A percentile compares a stretch with the other conserved stretches of the same genome.
Evolutionary conservation across 2,329 filamentous ascomycete genomes (phyloP).

Genomic region (Diaporthe destruens): DNA sequence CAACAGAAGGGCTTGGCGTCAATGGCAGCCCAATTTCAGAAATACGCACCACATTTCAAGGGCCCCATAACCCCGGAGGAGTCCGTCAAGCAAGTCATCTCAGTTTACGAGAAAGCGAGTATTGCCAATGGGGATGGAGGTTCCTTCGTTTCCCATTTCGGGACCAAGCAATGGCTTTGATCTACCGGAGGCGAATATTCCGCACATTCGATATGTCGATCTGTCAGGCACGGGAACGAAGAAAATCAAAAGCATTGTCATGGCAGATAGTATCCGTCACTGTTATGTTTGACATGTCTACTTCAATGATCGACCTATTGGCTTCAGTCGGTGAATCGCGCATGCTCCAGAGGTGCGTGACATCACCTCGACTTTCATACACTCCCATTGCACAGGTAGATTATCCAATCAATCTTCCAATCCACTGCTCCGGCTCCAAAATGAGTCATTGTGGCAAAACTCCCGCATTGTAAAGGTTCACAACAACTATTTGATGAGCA

Average conservation of each 20-base stretch:
- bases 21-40: slow-evolving; percentile 49
- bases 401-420: no score
- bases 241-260: no score
- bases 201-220: background rate
- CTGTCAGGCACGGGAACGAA: background rate
- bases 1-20: slow-evolving; percentile 44
- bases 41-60: slow-evolving; percentile 57
- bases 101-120: slow-evolving; percentile 53
- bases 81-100: slow-evolving; percentile 50
- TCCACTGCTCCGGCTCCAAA: no score
- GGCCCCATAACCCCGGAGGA: slow-evolving; percentile 53
- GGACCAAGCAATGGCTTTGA: slow-evolving; percentile 64
- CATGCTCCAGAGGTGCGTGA: no score
- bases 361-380: no score
- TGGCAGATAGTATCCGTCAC: no score
- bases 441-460: no score
- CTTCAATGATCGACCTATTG: no score
- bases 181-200: background rate
- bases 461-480: no score
- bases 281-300: background rate
- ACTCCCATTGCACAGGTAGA: no score
- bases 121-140: slow-evolving; percentile 63
- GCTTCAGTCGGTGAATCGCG: no score
- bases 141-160: slow-evolving; percentile 65
- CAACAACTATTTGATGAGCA: no score